Percentiles rank a stretch among this genome's conserved stretches.
Conservation (phyloP, 768 basidiomycete genomes). For the Hemileccinum impolitum region DNA sequence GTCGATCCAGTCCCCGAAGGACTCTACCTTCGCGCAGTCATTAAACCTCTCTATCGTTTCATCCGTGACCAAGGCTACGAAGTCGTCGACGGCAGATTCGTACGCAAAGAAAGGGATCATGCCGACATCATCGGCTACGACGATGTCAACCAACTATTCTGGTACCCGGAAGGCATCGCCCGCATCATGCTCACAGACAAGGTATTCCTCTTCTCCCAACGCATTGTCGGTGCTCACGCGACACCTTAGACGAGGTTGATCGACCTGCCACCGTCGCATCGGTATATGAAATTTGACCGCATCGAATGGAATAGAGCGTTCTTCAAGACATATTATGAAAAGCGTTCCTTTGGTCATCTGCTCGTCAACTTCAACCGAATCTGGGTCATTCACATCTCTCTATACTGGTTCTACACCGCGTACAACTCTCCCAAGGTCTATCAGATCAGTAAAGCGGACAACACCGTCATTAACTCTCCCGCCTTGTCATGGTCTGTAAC, state of each 20-base stretch:
- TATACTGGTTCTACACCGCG: conserved; percentile 96
- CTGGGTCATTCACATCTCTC: conserved; percentile 94
- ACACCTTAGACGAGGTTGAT: conserved; percentile 73
- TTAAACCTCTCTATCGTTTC: conserved; percentile 94
- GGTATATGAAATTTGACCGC: conserved; percentile 96
- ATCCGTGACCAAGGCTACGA: conserved; percentile 98
- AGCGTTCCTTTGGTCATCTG: conserved; percentile 93
- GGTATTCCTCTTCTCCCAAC: conserved; percentile 39
- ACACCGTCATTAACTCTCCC: conserved; percentile 51
- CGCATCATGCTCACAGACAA: conserved; percentile 87
- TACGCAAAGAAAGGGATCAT: conserved; percentile 90
- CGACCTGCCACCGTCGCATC: conserved; percentile 84
- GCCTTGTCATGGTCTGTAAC: conserved; percentile 93
- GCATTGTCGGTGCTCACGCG: background rate
- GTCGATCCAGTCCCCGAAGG: conserved; percentile 93
- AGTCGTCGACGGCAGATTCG: conserved; percentile 91
- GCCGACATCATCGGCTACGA: conserved; percentile 96
- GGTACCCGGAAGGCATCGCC: conserved; percentile 99
- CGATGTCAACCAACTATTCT: conserved; percentile 98
- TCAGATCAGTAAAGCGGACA: conserved; percentile 33
- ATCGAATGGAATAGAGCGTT: conserved; percentile 96
- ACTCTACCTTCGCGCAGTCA: conserved; percentile 84
- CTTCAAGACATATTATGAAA: conserved; percentile 99
- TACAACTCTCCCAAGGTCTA: conserved; percentile 92
- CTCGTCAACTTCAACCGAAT: conserved; percentile 99